Base-by-base conservation (phyloP, 1,284 basidiomycete genomes). In the Rhodotorula sp. region DNA sequence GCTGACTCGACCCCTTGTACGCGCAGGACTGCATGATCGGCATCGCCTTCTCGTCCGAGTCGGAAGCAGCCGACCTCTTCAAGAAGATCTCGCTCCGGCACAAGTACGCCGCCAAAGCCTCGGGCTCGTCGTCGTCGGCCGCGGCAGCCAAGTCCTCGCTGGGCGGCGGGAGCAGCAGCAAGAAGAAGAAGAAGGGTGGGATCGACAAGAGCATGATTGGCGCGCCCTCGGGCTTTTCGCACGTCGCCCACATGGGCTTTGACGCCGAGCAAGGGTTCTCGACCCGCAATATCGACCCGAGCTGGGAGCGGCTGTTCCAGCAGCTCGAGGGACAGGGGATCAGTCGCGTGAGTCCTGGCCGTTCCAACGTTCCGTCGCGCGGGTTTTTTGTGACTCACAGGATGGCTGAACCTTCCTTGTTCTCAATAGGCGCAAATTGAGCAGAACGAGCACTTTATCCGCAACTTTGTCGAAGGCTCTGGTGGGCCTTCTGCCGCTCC, bases 241-340 rank as follows among this genome's bases (percentile, higher is more conserved):
- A 98, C 80, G 87, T 97, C 57, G 93, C 91, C 0, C 95, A 97
- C 80, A 97, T 99, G 91, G 94, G 94, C 41, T 97, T 91, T 81
- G 91, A 96, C 77, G 81, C 87, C 0, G 88, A 96, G 77, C 87
- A 88, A 53, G 94, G 94, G 8, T 97, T 94, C 81, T 90, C 89
- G 0, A 91, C 90, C 2, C 86, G 86, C 49, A 91, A 92, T 71
- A 91, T 97, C n/a, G 96, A 98, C 82, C 89, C 92, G 7, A 92
- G 90, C 13, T 99, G 96, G 96, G 86, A 89, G 69, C 85, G 88
- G 1, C 83, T 98, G 67, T 85, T 98, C 4, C 86, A 85, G 41
- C 86, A 89, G 77, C 85, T 98, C 7, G 87, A 89, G 72, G 84
- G 84, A 46, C 86, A 87, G 50, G 94, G 94, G 5, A 82, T 96